These are phyloP conservation scores for Boletus patriciae DNA, from an alignment of 768 basidiomycete genomes.

Conservation along the genomic window DNA sequence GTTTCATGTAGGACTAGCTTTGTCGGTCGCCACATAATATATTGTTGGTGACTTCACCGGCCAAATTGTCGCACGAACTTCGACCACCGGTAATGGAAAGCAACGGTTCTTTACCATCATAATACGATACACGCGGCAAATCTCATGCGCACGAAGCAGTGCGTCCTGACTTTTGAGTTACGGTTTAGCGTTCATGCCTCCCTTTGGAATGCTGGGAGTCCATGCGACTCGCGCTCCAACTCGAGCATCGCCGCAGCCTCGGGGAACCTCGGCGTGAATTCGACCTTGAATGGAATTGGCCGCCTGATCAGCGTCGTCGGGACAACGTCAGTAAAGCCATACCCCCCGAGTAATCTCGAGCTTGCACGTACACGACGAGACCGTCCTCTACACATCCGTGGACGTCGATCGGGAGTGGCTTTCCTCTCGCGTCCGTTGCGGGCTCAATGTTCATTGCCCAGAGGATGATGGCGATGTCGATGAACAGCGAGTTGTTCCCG, in stretches of 20 bases:
- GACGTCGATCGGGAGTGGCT: slow-evolving; percentile 2
- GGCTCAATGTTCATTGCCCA: slow-evolving; percentile 24
- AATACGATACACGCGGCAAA: no score
- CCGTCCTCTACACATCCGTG: slow-evolving; percentile 10
- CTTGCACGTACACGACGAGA: slow-evolving; percentile 5
- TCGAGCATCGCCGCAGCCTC: slow-evolving; percentile 10
- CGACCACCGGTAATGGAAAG: no score
- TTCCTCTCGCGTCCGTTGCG: slow-evolving; percentile 1
- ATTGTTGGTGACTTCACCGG: no score
- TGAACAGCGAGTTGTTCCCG: slow-evolving; percentile 37
- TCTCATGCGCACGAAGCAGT: not conserved
- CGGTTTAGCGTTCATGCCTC: not conserved
- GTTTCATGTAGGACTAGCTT: no score
- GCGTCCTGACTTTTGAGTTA: not conserved
- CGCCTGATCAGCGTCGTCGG: not conserved
- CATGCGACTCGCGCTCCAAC: slow-evolving; percentile 6
- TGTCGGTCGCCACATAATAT: no score
- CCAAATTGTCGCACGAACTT: no score
- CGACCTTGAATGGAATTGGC: slow-evolving; percentile 4
- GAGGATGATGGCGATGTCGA: slow-evolving; percentile 33
- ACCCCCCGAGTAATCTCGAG: no score
- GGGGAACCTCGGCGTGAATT: slow-evolving; percentile 2
- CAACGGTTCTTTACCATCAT: no score
- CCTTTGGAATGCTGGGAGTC: not conserved
- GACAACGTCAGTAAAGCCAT: not conserved